phyloP scores from a whole-genome alignment of 179 eudicot genomes.

The Corrigiola litoralis region DNA sequence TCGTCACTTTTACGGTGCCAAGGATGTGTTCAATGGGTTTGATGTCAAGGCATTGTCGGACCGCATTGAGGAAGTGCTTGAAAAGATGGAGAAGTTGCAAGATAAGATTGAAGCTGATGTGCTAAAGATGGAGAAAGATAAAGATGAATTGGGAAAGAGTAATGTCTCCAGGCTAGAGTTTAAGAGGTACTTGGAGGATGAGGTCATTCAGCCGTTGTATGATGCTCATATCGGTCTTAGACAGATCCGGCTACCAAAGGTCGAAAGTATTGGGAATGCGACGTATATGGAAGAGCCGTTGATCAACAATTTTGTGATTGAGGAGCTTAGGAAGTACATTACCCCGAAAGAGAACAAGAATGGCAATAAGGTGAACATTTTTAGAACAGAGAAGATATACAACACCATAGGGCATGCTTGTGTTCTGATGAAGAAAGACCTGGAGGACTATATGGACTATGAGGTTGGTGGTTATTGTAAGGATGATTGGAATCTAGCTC shows the following conservation, averaged over 20 bases:
- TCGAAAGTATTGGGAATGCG: conserved; percentile 33
- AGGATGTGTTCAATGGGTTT: conserved; percentile 36
- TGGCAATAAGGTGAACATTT: conserved; percentile 61
- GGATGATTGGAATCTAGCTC: conserved; percentile 88
- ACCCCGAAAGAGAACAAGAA: conserved; percentile 78
- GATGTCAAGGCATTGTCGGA: conserved; percentile 51
- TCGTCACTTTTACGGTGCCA: conserved; percentile 51
- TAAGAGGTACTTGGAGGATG: conserved; percentile 69
- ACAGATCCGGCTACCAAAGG: conserved; percentile 67
- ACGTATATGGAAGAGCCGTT: conserved; percentile 61
- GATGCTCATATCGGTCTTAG: conserved; percentile 82
- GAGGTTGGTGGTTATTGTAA: conserved; percentile 89
- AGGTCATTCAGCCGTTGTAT: conserved; percentile 72
- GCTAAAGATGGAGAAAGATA: conserved; percentile 60
- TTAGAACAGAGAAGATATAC: conserved; percentile 50
- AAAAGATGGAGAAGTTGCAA: conserved; percentile 65
- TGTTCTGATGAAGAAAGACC: conserved; percentile 64
- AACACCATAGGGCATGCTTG: conserved; percentile 92
- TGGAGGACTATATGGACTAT: conserved; percentile 87
- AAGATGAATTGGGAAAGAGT: conserved; percentile 22
- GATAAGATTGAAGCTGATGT: conserved; percentile 61
- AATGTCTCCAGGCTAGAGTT: conserved; percentile 48
- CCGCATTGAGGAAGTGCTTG: conserved; percentile 74
- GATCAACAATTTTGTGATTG: conserved; percentile 64
- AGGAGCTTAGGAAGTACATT: conserved; percentile 89